Base-by-base conservation (phyloP, 441 rosid genomes). In the Biscutella auriculata region DNA sequence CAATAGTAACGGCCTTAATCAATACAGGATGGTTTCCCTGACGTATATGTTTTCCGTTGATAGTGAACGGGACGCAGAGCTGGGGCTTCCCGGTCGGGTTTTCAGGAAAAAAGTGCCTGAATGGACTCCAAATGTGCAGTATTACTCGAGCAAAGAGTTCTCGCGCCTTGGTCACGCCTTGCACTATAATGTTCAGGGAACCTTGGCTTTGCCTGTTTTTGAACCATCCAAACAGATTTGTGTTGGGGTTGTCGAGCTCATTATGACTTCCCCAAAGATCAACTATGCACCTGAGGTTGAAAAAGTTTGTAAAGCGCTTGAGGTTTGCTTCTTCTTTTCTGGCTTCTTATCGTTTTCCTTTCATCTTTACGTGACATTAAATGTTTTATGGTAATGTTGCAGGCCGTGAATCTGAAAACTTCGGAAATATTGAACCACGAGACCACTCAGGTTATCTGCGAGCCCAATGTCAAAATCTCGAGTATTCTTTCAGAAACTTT, bases 81-180 rank as follows among this genome's bases (percentile, higher is more conserved):
- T 82, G 1, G 98, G 98, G 40, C 91, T 92, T 54, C 96, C 96
- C 4, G 96, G 98, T 5, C 95, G 98, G 27, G 98, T 88, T 70
- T 92, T 85, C 79, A 54, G 53, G 71, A 79, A 77, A 32, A 84
- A 82, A 53, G 53, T 88, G 57, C 96, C 98, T 1, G 98, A 92
- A 39, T 92, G 98, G 98, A 88, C 87, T 9, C 98, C 98, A 4
- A 79, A 92, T 55, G 98, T 92, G 17, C 91, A 79, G 79, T 92
- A 81, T 49, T 92, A 86, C 73, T 79, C 95, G 1, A 77, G 79
- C 66, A 80, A 73, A 69, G 98, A 92, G 80, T 92, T 77, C 69
- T 77, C 77, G 0, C 73, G 98, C 57, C 96, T 80, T 66, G 79
- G 79, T 49, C 86, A 92, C 65, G 98, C 98, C 25, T 52, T 81